These are phyloP conservation scores for Fusarium continuum DNA, from an alignment of 2,329 filamentous ascomycete species.

Conservation along the genomic window DNA sequence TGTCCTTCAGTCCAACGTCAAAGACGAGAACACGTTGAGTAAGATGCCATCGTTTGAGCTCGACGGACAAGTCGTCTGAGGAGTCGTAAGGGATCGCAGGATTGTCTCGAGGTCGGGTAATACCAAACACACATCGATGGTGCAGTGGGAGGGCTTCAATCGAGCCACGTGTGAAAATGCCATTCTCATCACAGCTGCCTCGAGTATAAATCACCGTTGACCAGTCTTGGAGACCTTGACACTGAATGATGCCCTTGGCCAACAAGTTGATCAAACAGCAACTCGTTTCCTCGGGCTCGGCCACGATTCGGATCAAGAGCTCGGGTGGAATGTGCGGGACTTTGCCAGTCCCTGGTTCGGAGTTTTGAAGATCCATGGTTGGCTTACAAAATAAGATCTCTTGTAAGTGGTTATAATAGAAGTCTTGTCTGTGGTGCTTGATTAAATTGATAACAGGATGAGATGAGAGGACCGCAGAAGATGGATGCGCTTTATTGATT, in stretches of 20 bases:
- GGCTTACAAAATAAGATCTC: background rate
- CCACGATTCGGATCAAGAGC: background rate
- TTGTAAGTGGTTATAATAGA: too few relatives aligned
- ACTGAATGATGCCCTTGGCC: background rate
- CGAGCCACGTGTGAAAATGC: background rate
- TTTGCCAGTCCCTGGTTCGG: too few relatives aligned
- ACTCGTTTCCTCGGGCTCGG: background rate
- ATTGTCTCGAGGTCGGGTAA: background rate
- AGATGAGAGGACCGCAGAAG: too few relatives aligned
- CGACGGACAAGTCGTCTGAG: background rate
- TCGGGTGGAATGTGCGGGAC: background rate
- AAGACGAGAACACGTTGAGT: background rate
- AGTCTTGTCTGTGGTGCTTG: too few relatives aligned
- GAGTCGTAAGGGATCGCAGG: background rate
- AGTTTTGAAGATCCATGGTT: background rate
- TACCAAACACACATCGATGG: background rate
- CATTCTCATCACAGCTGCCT: background rate
- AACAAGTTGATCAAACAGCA: background rate
- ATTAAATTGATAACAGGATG: too few relatives aligned
- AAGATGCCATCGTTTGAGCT: background rate
- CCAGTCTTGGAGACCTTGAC: background rate
- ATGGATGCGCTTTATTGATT: too few relatives aligned
- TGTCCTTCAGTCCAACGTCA: background rate
- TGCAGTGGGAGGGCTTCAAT: background rate
- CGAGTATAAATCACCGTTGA: background rate